Evolutionary conservation across 2,329 filamentous ascomycete genomes (phyloP).

Genomic region (Sclerotinia trifoliorum): DNA sequence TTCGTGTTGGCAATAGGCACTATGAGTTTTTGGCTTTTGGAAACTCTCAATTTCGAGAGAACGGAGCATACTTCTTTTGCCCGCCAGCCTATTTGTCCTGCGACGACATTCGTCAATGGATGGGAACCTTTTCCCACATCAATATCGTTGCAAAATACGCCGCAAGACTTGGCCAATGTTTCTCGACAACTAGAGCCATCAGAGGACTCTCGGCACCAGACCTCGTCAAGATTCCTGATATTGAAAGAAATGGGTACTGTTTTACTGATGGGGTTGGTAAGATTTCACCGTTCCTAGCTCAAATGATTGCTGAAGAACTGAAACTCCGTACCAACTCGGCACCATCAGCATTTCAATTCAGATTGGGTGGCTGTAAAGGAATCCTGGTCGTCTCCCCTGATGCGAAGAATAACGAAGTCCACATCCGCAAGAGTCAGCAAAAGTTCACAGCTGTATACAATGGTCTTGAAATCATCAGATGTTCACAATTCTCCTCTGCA

Average conservation of each 20-base stretch:
- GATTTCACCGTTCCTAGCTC: conserved; percentile 76
- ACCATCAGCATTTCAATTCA: conserved; percentile 88
- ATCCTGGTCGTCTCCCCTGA: conserved; percentile 75
- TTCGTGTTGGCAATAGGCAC: conserved; percentile 74
- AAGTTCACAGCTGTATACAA: conserved; percentile 76
- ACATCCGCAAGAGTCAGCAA: conserved; percentile 79
- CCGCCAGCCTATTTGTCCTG: conserved; percentile 65
- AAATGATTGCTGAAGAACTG: conserved; percentile 71
- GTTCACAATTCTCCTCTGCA: conserved; percentile 72
- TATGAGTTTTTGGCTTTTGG: conserved; percentile 94
- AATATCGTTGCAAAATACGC: conserved; percentile 84
- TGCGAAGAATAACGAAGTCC: conserved; percentile 64
- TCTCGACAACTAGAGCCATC: conserved; percentile 85
- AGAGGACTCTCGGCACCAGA: conserved; percentile 58
- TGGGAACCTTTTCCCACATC: conserved; percentile 83
- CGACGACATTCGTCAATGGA: conserved; percentile 76
- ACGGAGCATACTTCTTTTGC: conserved; percentile 91
- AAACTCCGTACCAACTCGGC: conserved; percentile 56
- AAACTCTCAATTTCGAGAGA: conserved; percentile 90
- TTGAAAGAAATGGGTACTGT: conserved; percentile 64
- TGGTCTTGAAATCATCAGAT: conserved; percentile 80
- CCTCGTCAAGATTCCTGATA: conserved; percentile 62
- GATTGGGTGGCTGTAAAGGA: conserved; percentile 89
- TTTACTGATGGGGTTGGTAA: conserved; percentile 95
- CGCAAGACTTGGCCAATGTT: conserved; percentile 88